Conservation (phyloP, 371 early-diverging fungal genomes). For the Parasitella parasitica region DNA sequence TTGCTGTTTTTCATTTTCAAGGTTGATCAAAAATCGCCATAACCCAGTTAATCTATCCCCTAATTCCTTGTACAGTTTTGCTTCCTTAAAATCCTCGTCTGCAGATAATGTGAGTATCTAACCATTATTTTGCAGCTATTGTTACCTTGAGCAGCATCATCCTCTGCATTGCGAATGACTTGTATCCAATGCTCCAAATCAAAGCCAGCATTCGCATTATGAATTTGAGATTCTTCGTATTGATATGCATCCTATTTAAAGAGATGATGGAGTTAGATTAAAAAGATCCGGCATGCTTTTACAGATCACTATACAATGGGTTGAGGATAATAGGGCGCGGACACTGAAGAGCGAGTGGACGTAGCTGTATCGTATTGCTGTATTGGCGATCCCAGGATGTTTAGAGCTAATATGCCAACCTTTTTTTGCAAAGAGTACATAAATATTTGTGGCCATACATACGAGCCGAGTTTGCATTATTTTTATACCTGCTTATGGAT, state of each 20-base stretch:
- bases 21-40: constrained; percentile 53
- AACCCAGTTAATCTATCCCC: constrained; percentile 33
- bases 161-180: constrained; percentile 37
- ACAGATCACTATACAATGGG: not conserved
- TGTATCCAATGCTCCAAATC: constrained; percentile 43
- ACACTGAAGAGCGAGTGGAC: not conserved
- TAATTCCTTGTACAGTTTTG: constrained; percentile 54
- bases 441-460: not conserved
- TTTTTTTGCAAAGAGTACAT: constrained; percentile 12
- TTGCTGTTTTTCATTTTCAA: constrained; percentile 57
- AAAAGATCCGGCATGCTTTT: too few species aligned
- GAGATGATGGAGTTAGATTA: too few species aligned
- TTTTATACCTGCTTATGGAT: constrained; percentile 70
- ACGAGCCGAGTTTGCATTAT: not conserved
- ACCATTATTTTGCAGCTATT: too few species aligned
- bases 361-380: not conserved
- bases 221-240: constrained; percentile 6
- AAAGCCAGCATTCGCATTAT: constrained; percentile 12
- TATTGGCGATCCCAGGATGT: constrained; percentile 44
- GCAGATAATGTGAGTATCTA: too few species aligned
- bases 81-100: constrained; percentile 60
- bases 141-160: constrained; percentile 43
- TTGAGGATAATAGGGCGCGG: not conserved
- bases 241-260: not conserved
- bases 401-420: constrained; percentile 62